Base-by-base conservation (phyloP, 768 basidiomycete species). In the Udeniomyces megalosporus region DNA sequence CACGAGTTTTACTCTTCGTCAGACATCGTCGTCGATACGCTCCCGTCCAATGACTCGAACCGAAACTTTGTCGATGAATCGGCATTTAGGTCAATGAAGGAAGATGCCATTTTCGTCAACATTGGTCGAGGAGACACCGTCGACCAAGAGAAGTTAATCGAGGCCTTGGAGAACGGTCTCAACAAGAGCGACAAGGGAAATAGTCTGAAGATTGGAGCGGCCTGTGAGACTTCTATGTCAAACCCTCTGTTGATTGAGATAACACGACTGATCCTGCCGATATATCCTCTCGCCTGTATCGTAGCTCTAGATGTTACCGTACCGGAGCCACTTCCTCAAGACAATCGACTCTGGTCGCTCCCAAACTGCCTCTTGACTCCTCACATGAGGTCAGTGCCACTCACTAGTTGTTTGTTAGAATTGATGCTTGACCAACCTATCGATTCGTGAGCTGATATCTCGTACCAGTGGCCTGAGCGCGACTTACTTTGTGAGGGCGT, bases 1-100 rank as follows among this genome's bases (percentile, higher is more conserved):
- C 46, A 58, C 50, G 51, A 56, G 6, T 68, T 68, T 44, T 68
- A 68, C 59, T 35, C 50, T 0, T 26, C 48, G 2, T 55, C 48
- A 20, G 65, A 68, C 55, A 62, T 68, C 29, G 52, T 68, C n/a
- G 65, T 68, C 22, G 66, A 68, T 53, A 60, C 64, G 29, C 60
- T 68, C 14, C 67, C 67, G 0, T 60, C 65, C 4, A 50, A 31
- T 15, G n/a, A 49, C 8, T 55, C 42, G 12, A 68, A 64, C 20
- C 32, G 53, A 4, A 44, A 44, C 0, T 66, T 61, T 26, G 62
- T 68, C 6, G 61, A 52, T 35, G 62, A 54, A 17, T n/a, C 28
- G 10, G 62, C 67, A 22, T 68, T 68, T 51, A 42, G 59, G n/a
- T 49, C 54, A 22, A 54, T 54, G 52, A 54, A 54, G 45, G 42